Base-by-base conservation (phyloP, 148 eudicot species). In the Heliamphora exappendiculata region DNA sequence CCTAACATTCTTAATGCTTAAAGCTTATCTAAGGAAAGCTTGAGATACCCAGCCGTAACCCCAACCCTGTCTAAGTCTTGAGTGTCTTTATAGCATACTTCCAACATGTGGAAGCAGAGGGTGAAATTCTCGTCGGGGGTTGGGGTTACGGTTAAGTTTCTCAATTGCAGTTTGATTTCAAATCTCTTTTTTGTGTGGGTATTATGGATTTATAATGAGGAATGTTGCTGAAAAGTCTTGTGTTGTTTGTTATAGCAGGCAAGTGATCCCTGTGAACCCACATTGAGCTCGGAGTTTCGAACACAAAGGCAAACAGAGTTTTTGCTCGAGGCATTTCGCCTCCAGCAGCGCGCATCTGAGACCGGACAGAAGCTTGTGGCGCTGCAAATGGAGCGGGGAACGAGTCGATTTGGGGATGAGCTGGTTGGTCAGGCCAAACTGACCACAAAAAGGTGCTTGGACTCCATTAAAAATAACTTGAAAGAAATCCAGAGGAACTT, bases 271-370 rank as follows among this genome's bases (percentile, higher is more conserved):
- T 83, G 90, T 73, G 97, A 92, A 77, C 78, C 93, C 7, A 74
- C 75, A 55, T 78, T 90, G 50, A 88, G 82, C 77, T 71, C 94
- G 8, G 99, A 93, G 82, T 89, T 91, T 47, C 86, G 94, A 72
- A 88, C 94, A 57, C 97, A 91, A 74, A 82, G 93, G 62, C 98
- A 96, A 70, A 89, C 99, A 1, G 98, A 96, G 83, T 96, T 93
- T 80, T 82, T 93, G 69, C 87, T 89, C 1, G 99, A 96, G 82
- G 97, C 98, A 67, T 85, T 86, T 69, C 90, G 91, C 37, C 97
- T 96, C 64, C 98, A 91, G 84, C 94, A 96, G 51, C 90, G 94
- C 26, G 91, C 97, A 58, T 80, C 93, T 28, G 99, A 96, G 84
- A 88, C 97, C 0, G 89, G 85, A 26, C 94, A 93, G 81, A 93